Evolutionary conservation across 768 basidiomycete genomes (phyloP).

Genomic region (Calocera viscosa): DNA sequence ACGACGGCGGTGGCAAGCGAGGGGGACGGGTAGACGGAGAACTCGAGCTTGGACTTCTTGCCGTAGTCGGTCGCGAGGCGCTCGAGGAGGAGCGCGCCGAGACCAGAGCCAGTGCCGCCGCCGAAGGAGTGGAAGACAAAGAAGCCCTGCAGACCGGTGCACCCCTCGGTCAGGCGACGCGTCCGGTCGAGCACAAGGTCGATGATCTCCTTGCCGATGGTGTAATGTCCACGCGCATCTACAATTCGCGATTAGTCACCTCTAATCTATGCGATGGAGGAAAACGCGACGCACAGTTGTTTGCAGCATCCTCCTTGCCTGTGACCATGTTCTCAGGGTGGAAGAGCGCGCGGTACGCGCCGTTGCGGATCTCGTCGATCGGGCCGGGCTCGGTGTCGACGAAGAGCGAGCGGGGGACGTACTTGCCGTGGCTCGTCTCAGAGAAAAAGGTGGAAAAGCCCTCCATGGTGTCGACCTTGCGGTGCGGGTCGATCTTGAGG

Average conservation of each 20-base stretch:
- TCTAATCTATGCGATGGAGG: constrained; percentile 3
- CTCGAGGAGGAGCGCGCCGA: constrained; percentile 94
- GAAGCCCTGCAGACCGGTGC: constrained; percentile 96
- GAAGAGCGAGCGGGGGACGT: constrained; percentile 95
- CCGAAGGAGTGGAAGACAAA: constrained; percentile 99
- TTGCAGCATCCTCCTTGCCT: constrained; percentile 98
- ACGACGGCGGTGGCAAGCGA: constrained; percentile 92
- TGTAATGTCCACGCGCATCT: constrained; percentile 99
- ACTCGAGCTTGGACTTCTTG: constrained; percentile 98
- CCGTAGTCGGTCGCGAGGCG: constrained; percentile 96
- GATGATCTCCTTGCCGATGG: constrained; percentile 95
- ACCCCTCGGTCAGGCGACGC: constrained; percentile 93
- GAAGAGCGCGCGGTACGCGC: constrained; percentile 92
- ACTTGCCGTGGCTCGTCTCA: constrained; percentile 92
- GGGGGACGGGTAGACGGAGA: constrained; percentile 93
- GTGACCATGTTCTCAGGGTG: constrained; percentile 98
- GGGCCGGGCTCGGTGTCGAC: constrained; percentile 95
- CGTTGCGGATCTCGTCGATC: constrained; percentile 93
- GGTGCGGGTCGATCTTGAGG: constrained; percentile 49
- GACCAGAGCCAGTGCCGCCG: constrained; percentile 98
- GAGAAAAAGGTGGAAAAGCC: constrained; percentile 99
- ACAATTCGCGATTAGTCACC: constrained; percentile 11
- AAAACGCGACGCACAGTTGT: constrained; percentile 67
- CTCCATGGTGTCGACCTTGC: constrained; percentile 1
- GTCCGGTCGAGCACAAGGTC: constrained; percentile 95